phyloP scores from a whole-genome alignment of 345 rosid genomes.

The Syzygium oleosum region DNA sequence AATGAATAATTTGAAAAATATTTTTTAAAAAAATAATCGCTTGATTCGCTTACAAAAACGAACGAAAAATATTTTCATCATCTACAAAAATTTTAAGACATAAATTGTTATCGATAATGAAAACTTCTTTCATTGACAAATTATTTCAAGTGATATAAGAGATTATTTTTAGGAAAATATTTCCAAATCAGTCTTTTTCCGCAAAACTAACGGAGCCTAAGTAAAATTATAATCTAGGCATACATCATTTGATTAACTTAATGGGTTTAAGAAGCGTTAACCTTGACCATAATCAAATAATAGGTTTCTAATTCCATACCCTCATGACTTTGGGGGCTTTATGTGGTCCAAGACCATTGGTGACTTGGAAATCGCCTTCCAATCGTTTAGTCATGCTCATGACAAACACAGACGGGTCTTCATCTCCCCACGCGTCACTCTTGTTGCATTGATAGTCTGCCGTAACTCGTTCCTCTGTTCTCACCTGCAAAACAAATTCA shows the following conservation, averaged over 20 bases:
- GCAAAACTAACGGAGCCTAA: no score
- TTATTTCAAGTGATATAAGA: no score
- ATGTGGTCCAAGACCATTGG: slow-evolving; percentile 49
- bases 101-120: no score
- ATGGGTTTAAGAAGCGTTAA: not conserved
- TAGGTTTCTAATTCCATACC: slow-evolving; percentile 13
- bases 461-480: slow-evolving; percentile 36
- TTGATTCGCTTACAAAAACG: no score
- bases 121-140: no score
- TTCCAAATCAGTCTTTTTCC: no score
- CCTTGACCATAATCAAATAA: not conserved
- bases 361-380: slow-evolving; percentile 55
- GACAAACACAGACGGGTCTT: slow-evolving; percentile 46
- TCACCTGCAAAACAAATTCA: slow-evolving; percentile 13
- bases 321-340: slow-evolving; percentile 37
- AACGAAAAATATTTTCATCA: no score
- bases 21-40: no score
- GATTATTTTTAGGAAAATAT: no score
- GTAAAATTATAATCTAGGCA: not conserved
- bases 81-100: no score
- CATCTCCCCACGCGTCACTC: slow-evolving; percentile 25
- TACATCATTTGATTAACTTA: no score
- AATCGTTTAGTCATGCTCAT: slow-evolving; percentile 6
- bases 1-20: no score
- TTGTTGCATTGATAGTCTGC: slow-evolving; percentile 24